Evolutionary conservation across 1,284 basidiomycete species (phyloP).

Genomic region (Termitomyces sp.): DNA sequence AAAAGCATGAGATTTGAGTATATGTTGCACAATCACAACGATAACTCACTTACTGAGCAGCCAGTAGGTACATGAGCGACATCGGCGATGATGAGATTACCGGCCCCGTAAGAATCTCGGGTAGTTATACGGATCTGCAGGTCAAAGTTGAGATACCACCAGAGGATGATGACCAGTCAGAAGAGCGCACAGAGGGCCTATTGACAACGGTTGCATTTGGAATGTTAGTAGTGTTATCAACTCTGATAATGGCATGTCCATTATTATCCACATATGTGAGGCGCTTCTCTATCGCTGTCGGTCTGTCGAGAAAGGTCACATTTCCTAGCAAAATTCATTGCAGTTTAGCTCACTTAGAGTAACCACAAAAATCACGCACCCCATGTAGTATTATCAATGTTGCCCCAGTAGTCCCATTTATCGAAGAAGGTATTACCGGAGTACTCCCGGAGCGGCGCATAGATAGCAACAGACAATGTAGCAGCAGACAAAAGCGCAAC

Average conservation of each 20-base stretch:
- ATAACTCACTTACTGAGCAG: constrained; percentile 55
- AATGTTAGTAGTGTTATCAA: constrained; percentile 52
- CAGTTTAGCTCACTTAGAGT: neutral
- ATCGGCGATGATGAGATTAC: constrained; percentile 54
- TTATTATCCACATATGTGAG: constrained; percentile 58
- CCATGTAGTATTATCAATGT: constrained; percentile 57
- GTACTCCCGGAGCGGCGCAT: constrained; percentile 45
- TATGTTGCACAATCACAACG: too few species aligned
- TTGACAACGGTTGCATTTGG: constrained; percentile 38
- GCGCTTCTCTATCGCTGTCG: constrained; percentile 35
- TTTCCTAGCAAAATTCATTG: neutral
- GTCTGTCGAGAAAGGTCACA: constrained; percentile 42
- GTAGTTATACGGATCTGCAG: constrained; percentile 49
- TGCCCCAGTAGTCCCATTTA: constrained; percentile 55
- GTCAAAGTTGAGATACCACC: neutral
- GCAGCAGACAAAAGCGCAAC: constrained; percentile 1
- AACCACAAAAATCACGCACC: constrained; percentile 35
- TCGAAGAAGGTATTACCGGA: constrained; percentile 53
- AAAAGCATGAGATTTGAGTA: neutral
- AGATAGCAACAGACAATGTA: constrained; percentile 24
- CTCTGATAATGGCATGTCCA: constrained; percentile 54
- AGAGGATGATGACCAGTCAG: neutral
- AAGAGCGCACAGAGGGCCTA: constrained; percentile 48
- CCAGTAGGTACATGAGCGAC: constrained; percentile 56
- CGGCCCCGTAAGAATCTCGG: constrained; percentile 45